A percentile compares a stretch with the other conserved stretches of the same genome.
phyloP scores from a whole-genome alignment of 2,329 filamentous ascomycete genomes.

The Sporothrix protearum region DNA sequence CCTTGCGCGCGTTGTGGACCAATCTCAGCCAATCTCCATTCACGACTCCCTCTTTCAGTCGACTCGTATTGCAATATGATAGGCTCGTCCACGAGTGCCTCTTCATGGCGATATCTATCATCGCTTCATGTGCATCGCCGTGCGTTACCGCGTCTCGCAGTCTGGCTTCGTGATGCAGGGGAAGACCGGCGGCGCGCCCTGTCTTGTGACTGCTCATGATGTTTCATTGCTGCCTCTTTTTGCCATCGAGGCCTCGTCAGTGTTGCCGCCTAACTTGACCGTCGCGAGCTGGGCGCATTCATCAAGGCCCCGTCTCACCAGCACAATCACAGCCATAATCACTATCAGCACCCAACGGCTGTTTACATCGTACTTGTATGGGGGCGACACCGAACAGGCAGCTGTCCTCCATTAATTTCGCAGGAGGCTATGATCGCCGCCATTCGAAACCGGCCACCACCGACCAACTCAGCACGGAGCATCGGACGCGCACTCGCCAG shows the following conservation, averaged over 20 bases:
- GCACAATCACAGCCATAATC: neutral
- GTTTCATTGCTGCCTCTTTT: neutral
- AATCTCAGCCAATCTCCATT: slow-evolving; percentile 1
- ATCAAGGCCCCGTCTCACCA: neutral
- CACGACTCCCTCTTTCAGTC: neutral
- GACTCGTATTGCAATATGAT: neutral
- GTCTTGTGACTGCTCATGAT: neutral
- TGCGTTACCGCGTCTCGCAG: neutral
- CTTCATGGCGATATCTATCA: neutral
- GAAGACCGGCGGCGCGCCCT: neutral
- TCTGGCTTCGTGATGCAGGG: neutral
- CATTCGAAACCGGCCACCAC: slow-evolving; percentile 15
- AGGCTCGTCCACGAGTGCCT: neutral
- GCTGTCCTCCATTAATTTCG: neutral
- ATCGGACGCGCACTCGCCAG: neutral
- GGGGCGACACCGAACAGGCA: neutral
- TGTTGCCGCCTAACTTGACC: neutral
- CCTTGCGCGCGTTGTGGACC: neutral
- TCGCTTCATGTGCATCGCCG: neutral
- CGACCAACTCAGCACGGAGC: neutral
- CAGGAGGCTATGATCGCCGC: slow-evolving; percentile 8
- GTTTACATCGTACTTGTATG: no score
- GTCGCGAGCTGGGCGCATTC: neutral
- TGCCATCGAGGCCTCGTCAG: slow-evolving; percentile 5
- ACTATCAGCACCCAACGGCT: neutral